Percentiles rank a stretch among this genome's conserved stretches.
phyloP scores from a whole-genome alignment of 1,284 basidiomycete genomes.

The Irpex sp. region DNA sequence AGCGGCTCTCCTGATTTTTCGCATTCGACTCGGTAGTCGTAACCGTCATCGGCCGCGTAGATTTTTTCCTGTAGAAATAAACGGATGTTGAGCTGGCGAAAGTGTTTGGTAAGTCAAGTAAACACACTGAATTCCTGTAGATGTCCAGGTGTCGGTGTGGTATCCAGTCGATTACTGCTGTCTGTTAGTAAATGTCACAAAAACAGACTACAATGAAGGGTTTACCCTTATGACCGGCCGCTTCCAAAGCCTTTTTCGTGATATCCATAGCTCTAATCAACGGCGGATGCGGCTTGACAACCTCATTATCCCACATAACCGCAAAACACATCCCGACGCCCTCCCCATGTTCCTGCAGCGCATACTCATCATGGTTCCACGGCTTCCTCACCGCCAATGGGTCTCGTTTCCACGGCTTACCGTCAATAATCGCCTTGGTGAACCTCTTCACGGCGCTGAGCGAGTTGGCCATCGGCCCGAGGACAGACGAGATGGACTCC shows the following conservation, averaged over 20 bases:
- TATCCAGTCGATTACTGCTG: constrained; percentile 53
- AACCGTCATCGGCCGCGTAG: constrained; percentile 28
- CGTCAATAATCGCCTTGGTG: constrained; percentile 41
- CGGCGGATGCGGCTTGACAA: constrained; percentile 49
- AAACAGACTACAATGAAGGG: too few species aligned
- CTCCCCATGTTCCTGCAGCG: constrained; percentile 42
- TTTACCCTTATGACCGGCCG: constrained; percentile 45
- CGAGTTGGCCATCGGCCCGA: constrained; percentile 50
- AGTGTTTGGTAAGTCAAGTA: neutral
- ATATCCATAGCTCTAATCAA: constrained; percentile 44
- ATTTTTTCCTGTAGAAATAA: constrained; percentile 23
- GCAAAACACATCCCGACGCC: constrained; percentile 41
- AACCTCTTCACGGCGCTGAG: constrained; percentile 45
- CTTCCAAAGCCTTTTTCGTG: constrained; percentile 41
- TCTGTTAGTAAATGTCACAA: neutral
- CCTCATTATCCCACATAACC: constrained; percentile 45
- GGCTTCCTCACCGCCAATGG: constrained; percentile 45
- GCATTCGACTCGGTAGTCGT: constrained; percentile 27
- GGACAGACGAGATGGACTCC: constrained; percentile 49
- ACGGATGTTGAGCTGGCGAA: neutral
- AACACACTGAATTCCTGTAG: constrained; percentile 43
- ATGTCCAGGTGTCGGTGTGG: constrained; percentile 51
- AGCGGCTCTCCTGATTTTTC: constrained; percentile 30
- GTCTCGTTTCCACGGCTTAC: constrained; percentile 49
- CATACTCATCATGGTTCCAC: constrained; percentile 42